A percentile compares a stretch with the other conserved stretches of the same genome.
These are phyloP conservation scores for Larix kaempferi DNA, from an alignment of 75 land plant genomes.

Conservation along the genomic window DNA sequence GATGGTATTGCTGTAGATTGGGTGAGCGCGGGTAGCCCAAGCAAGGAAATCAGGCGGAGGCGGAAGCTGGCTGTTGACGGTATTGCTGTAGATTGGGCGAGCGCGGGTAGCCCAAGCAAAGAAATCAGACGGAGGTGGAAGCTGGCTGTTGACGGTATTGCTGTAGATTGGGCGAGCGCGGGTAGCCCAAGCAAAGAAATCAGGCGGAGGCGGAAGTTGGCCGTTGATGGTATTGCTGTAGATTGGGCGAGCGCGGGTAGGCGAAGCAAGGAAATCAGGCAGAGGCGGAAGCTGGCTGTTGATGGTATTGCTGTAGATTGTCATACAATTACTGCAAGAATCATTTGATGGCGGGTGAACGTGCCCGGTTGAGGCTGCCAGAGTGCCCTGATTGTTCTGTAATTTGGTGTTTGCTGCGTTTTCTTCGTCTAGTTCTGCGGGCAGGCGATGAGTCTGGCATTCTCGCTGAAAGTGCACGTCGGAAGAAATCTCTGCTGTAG, in stretches of 20 bases:
- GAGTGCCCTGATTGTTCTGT: neutral
- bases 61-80: too few relatives aligned
- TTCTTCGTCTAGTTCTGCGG: slow-evolving; percentile 38
- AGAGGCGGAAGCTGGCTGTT: slow-evolving; percentile 2
- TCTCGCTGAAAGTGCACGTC: neutral
- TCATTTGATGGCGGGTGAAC: neutral
- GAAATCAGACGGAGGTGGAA: slow-evolving; percentile 1
- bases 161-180: too few relatives aligned
- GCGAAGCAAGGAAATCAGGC: neutral
- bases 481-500: neutral
- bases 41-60: too few relatives aligned
- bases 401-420: neutral
- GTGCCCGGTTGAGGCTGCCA: neutral
- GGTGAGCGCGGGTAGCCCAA: too few relatives aligned
- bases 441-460: slow-evolving; percentile 55
- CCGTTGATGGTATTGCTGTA: neutral
- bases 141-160: neutral
- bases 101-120: neutral
- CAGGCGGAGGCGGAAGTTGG: slow-evolving; percentile 4
- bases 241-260: neutral
- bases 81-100: too few relatives aligned
- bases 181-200: neutral
- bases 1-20: neutral
- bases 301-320: neutral
- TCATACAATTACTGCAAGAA: neutral